Conservation (phyloP, 495 filamentous ascomycete species). For the Poronia punctata region DNA sequence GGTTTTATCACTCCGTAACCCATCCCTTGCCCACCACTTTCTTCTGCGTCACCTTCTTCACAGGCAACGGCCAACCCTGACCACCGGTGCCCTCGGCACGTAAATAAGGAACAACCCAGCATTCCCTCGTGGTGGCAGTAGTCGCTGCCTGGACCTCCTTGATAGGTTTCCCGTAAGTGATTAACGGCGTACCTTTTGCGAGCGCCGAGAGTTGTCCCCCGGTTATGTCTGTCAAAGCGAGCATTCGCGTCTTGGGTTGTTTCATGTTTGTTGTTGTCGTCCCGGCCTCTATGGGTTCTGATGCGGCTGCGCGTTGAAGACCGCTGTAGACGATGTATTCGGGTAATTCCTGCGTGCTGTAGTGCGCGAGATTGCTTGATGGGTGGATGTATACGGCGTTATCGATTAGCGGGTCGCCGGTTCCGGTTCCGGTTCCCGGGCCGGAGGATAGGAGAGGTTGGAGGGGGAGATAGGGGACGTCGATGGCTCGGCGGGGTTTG, state of each 20-base stretch:
- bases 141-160: constrained; percentile 56
- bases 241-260: constrained; percentile 86
- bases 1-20: constrained; percentile 45
- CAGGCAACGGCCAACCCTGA: constrained; percentile 77
- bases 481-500: constrained; percentile 72
- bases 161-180: constrained; percentile 84
- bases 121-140: constrained; percentile 54
- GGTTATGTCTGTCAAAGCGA: constrained; percentile 70
- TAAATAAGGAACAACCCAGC: constrained; percentile 74
- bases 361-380: constrained; percentile 65
- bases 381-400: constrained; percentile 75
- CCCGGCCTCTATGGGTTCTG: too few species aligned
- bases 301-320: constrained; percentile 62
- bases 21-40: constrained; percentile 66
- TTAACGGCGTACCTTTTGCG: constrained; percentile 76
- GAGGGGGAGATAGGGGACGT: constrained; percentile 86
- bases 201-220: constrained; percentile 69
- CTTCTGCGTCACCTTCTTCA: constrained; percentile 73
- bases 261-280: constrained; percentile 42
- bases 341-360: constrained; percentile 63
- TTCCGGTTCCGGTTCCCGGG: background rate
- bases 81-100: constrained; percentile 55
- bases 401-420: constrained; percentile 36
- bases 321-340: constrained; percentile 82
- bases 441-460: constrained; percentile 48